These are phyloP conservation scores for Nothomitra cinnamomea DNA, from an alignment of 2,329 filamentous ascomycete species.

Conservation along the genomic window DNA sequence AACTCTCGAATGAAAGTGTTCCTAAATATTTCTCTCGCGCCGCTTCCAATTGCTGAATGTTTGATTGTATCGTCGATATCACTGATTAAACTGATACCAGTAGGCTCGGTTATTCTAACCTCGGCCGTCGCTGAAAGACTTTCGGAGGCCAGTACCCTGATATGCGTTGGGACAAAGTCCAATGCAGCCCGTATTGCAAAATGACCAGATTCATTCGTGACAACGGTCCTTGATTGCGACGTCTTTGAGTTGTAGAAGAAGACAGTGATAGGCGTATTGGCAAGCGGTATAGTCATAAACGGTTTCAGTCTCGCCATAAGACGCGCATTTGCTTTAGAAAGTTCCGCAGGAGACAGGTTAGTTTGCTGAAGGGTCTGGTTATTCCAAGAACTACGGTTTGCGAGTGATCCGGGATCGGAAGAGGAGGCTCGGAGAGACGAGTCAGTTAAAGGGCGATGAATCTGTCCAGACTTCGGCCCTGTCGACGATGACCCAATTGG, in stretches of 20 bases:
- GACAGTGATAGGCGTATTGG: constrained; percentile 63
- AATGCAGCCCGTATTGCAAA: constrained; percentile 66
- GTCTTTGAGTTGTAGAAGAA: constrained; percentile 85
- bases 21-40: constrained; percentile 85
- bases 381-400: constrained; percentile 32
- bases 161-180: constrained; percentile 79
- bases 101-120: constrained; percentile 57
- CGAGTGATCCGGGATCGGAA: constrained; percentile 20
- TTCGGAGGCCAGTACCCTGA: constrained; percentile 75
- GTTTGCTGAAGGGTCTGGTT: constrained; percentile 21
- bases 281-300: constrained; percentile 73
- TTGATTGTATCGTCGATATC: constrained; percentile 98
- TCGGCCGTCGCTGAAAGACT: constrained; percentile 65
- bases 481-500: constrained; percentile 11
- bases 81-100: constrained; percentile 81
- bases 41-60: constrained; percentile 73
- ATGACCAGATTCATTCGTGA: constrained; percentile 78
- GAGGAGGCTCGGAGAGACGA: constrained; percentile 12
- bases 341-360: constrained; percentile 59
- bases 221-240: constrained; percentile 69
- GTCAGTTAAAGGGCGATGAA: constrained; percentile 10
- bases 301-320: constrained; percentile 76
- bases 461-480: constrained; percentile 15
- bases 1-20: constrained; percentile 89
- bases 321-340: constrained; percentile 66